Evolutionary conservation across 2,329 filamentous ascomycete genomes (phyloP).

Genomic region (Apiospora kogelbergensis): DNA sequence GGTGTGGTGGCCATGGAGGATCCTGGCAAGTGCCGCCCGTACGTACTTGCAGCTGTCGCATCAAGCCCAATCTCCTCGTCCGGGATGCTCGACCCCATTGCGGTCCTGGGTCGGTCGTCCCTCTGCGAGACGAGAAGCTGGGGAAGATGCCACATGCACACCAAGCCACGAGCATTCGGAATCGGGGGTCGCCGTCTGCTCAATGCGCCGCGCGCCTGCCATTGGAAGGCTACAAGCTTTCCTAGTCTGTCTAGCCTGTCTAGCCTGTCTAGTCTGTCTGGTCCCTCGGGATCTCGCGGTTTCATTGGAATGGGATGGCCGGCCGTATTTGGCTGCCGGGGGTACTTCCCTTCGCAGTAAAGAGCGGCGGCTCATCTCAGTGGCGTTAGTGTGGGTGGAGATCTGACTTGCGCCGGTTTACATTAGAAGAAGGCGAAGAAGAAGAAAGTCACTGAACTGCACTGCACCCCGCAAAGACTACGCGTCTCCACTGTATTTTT

Average conservation of each 20-base stretch:
- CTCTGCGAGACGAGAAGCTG: background rate
- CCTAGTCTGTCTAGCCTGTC: background rate
- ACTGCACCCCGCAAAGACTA: constrained; percentile 3
- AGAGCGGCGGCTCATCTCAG: constrained; percentile 5
- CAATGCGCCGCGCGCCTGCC: background rate
- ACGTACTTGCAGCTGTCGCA: background rate
- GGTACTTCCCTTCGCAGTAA: background rate
- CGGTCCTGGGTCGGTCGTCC: background rate
- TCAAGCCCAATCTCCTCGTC: background rate
- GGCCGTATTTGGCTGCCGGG: background rate
- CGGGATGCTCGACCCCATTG: background rate
- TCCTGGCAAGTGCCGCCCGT: background rate
- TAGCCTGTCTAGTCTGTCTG: no score
- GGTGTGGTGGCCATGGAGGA: background rate
- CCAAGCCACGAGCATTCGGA: background rate
- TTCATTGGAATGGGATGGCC: background rate
- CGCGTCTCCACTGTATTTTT: background rate
- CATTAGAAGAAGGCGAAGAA: background rate
- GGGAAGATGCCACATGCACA: constrained; percentile 3
- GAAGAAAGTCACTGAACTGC: no score
- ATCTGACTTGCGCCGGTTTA: background rate
- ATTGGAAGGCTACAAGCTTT: background rate
- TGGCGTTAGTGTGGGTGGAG: constrained; percentile 1
- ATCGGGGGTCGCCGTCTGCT: background rate
- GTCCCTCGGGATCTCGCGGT: background rate